These are phyloP conservation scores for Phytophthora tentaculata DNA, from an alignment of 352 stramenopile species.

Conservation along the genomic window DNA sequence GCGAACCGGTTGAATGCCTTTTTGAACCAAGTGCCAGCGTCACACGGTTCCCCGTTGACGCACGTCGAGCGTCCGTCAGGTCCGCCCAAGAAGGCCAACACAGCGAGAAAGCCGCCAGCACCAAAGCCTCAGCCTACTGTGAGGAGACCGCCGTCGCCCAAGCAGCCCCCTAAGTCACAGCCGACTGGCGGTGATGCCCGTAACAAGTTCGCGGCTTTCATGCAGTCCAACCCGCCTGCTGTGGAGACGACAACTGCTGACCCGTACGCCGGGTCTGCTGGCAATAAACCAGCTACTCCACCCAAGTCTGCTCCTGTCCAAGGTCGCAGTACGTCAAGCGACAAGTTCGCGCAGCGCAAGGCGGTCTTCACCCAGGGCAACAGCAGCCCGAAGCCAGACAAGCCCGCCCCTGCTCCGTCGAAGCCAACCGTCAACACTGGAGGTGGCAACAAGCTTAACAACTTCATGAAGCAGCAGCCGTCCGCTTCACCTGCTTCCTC, in stretches of 20 bases:
- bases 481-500: slow-evolving; percentile 27
- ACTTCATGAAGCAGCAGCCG: slow-evolving; percentile 83
- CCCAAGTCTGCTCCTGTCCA: slow-evolving; percentile 38
- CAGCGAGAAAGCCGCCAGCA: slow-evolving; percentile 45
- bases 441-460: slow-evolving; percentile 68
- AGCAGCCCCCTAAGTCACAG: slow-evolving; percentile 31
- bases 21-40: slow-evolving; percentile 73
- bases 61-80: slow-evolving; percentile 64
- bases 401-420: slow-evolving; percentile 20
- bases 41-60: slow-evolving; percentile 60
- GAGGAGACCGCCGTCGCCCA: slow-evolving; percentile 29
- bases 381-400: slow-evolving; percentile 26
- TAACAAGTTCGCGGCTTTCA: slow-evolving; percentile 86
- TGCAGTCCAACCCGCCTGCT: slow-evolving; percentile 72
- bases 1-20: slow-evolving; percentile 78
- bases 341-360: slow-evolving; percentile 68
- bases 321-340: slow-evolving; percentile 41
- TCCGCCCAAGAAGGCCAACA: slow-evolving; percentile 55
- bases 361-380: slow-evolving; percentile 58
- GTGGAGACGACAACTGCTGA: slow-evolving; percentile 33
- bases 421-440: slow-evolving; percentile 29
- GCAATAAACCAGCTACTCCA: slow-evolving; percentile 25
- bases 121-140: slow-evolving; percentile 26
- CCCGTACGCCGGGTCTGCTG: slow-evolving; percentile 21
- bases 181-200: slow-evolving; percentile 41